A percentile compares a stretch with the other conserved stretches of the same genome.
phyloP scores from a whole-genome alignment of 2,329 filamentous ascomycete genomes.

The Fusarium drepaniforme region DNA sequence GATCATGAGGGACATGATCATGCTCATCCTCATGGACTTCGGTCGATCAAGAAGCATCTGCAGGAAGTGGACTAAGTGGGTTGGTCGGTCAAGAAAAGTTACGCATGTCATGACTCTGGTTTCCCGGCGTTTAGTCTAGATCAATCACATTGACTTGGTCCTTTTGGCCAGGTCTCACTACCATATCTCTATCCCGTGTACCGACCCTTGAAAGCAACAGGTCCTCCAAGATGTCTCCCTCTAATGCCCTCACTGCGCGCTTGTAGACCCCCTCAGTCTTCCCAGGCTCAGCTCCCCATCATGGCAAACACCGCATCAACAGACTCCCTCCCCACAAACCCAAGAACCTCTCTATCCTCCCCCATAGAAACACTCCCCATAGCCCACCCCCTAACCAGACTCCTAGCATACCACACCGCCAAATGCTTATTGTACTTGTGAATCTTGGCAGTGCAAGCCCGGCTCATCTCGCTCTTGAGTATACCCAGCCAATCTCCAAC shows the following conservation, averaged over 20 bases:
- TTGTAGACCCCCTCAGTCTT: neutral
- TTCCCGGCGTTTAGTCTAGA: conserved; percentile 1
- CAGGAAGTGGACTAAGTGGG: conserved; percentile 35
- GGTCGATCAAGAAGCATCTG: conserved; percentile 39
- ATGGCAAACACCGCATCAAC: conserved; percentile 37
- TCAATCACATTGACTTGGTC: neutral
- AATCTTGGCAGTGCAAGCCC: conserved; percentile 41
- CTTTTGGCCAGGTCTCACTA: neutral
- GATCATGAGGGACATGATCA: conserved; percentile 47
- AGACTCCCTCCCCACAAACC: conserved; percentile 40
- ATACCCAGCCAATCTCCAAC: conserved; percentile 35
- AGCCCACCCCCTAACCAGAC: conserved; percentile 41
- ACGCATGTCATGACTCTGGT: neutral
- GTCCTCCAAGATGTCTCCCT: neutral
- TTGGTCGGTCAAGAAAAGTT: neutral
- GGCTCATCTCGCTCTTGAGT: conserved; percentile 36
- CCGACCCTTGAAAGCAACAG: neutral
- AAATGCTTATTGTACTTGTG: conserved; percentile 48
- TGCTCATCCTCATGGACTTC: conserved; percentile 1
- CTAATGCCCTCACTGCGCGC: neutral
- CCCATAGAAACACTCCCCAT: conserved; percentile 44
- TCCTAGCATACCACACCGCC: conserved; percentile 47
- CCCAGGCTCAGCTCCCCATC: conserved; percentile 25
- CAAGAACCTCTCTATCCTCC: conserved; percentile 24
- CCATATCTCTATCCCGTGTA: neutral